A percentile compares a stretch with the other conserved stretches of the same genome.
These are phyloP conservation scores for Ophiostoma ulmi DNA, from an alignment of 2,329 filamentous ascomycete species.

Conservation along the genomic window DNA sequence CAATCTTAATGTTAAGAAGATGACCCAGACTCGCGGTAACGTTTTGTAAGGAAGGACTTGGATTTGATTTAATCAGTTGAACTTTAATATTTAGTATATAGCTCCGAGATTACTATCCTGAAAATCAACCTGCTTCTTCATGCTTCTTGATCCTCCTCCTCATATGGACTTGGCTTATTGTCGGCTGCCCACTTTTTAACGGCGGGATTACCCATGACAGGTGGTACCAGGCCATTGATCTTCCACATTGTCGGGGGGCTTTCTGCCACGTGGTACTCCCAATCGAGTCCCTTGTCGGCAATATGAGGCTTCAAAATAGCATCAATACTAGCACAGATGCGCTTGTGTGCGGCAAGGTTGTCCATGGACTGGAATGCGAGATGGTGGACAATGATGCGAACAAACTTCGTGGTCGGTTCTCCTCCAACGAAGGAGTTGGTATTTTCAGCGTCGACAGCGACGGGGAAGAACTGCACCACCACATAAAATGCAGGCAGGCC, in stretches of 20 bases:
- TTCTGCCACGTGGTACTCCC: constrained; percentile 42
- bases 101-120: background rate
- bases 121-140: background rate
- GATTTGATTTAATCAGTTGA: background rate
- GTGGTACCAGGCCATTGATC: constrained; percentile 34
- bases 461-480: constrained; percentile 38
- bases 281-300: constrained; percentile 40
- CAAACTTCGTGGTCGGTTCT: constrained; percentile 21
- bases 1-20: constrained; percentile 25
- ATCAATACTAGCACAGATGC: constrained; percentile 31
- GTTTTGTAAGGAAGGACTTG: constrained; percentile 17
- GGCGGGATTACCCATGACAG: constrained; percentile 11
- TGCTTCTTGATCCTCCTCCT: background rate
- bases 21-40: constrained; percentile 24
- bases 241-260: constrained; percentile 42
- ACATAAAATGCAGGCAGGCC: constrained; percentile 43
- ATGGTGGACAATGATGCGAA: constrained; percentile 24
- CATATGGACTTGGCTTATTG: constrained; percentile 17
- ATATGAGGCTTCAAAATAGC: constrained; percentile 37
- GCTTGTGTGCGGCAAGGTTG: constrained; percentile 4
- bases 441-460: constrained; percentile 21
- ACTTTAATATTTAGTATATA: background rate
- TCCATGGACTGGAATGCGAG: constrained; percentile 22
- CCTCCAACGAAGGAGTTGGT: constrained; percentile 16
- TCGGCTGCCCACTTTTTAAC: constrained; percentile 16